Percentiles rank a stretch among this genome's conserved stretches.
These are phyloP conservation scores for Phaeolepiota aurea DNA, from an alignment of 768 basidiomycete species.

Conservation along the genomic window DNA sequence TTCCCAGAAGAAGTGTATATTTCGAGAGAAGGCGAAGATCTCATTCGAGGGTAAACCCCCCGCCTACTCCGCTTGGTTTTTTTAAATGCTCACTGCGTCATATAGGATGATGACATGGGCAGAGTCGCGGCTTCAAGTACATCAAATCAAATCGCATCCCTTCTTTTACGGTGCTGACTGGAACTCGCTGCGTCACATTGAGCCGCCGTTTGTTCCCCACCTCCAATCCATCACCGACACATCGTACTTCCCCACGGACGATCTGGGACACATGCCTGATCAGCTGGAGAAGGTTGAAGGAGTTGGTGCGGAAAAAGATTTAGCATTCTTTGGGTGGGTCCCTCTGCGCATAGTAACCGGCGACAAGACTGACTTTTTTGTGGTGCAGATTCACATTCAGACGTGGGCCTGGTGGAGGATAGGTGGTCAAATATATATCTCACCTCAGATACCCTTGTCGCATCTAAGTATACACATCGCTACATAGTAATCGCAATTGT, in stretches of 20 bases:
- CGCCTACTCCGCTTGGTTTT: not conserved
- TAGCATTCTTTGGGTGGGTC: conserved; percentile 58
- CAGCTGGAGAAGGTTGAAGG: conserved; percentile 54
- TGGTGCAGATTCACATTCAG: conserved; percentile 74
- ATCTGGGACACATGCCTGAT: conserved; percentile 64
- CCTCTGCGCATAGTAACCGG: conserved; percentile 1
- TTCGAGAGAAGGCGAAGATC: conserved; percentile 84
- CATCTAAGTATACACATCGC: not conserved
- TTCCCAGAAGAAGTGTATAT: conserved; percentile 96
- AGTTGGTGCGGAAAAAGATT: conserved; percentile 57
- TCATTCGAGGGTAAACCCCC: conserved; percentile 66
- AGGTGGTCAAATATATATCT: conserved; percentile 9
- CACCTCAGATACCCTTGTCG: not conserved
- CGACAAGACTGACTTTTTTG: conserved; percentile 6
- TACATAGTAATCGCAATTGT: not conserved
- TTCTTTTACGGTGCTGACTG: conserved; percentile 97
- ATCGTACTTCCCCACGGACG: conserved; percentile 94
- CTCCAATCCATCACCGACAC: conserved; percentile 90
- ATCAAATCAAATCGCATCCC: conserved; percentile 86
- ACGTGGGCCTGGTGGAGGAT: conserved; percentile 43
- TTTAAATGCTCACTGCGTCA: not conserved
- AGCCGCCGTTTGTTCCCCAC: conserved; percentile 92
- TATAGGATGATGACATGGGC: conserved; percentile 81
- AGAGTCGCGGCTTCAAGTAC: conserved; percentile 64
- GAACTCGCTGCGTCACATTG: conserved; percentile 84